Evolutionary conservation across 2,329 filamentous ascomycete genomes (phyloP).

Genomic region (Hypoxylon sp.): DNA sequence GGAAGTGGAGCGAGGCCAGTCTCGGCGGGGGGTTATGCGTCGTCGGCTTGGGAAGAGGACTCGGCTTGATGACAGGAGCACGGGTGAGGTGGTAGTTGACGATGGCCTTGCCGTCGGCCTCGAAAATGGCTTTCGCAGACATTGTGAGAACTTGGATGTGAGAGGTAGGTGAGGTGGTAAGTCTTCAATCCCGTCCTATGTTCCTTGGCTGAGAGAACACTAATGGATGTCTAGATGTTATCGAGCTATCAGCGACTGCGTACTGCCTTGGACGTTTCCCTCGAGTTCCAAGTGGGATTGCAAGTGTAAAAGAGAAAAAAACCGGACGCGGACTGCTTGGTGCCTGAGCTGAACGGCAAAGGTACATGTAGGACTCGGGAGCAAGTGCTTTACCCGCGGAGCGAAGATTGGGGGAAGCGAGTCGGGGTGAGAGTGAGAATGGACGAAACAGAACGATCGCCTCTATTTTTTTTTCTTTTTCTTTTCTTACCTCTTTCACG

Average conservation of each 20-base stretch:
- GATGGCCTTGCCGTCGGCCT: slow-evolving; percentile 99
- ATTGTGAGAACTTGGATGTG: slow-evolving; percentile 58
- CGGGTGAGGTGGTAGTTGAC: slow-evolving; percentile 99
- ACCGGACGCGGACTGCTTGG: slow-evolving; percentile 3
- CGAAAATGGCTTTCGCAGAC: slow-evolving; percentile 96
- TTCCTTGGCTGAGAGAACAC: slow-evolving; percentile 15
- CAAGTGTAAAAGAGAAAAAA: slow-evolving; percentile 25
- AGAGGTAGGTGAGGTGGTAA: slow-evolving; percentile 44
- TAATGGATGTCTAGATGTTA: slow-evolving; percentile 30
- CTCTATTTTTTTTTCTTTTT: slow-evolving; percentile 6
- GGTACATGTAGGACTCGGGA: slow-evolving; percentile 23
- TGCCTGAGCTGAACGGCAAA: slow-evolving; percentile 8
- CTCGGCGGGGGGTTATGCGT: slow-evolving; percentile 93
- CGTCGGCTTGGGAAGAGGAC: slow-evolving; percentile 81
- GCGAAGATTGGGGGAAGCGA: neutral
- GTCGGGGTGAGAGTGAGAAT: neutral
- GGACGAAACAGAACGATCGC: slow-evolving; percentile 9
- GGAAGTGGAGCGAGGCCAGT: slow-evolving; percentile 91
- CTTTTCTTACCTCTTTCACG: slow-evolving; percentile 29
- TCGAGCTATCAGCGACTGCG: slow-evolving; percentile 34
- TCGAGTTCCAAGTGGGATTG: slow-evolving; percentile 19
- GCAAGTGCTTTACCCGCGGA: slow-evolving; percentile 7
- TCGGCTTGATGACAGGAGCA: slow-evolving; percentile 96
- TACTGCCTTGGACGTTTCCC: slow-evolving; percentile 4
- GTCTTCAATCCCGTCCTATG: slow-evolving; percentile 37